A percentile compares a stretch with the other conserved stretches of the same genome.
These are phyloP conservation scores for Xylaria arbuscula DNA, from an alignment of 2,329 filamentous ascomycete genomes.

Conservation along the genomic window DNA sequence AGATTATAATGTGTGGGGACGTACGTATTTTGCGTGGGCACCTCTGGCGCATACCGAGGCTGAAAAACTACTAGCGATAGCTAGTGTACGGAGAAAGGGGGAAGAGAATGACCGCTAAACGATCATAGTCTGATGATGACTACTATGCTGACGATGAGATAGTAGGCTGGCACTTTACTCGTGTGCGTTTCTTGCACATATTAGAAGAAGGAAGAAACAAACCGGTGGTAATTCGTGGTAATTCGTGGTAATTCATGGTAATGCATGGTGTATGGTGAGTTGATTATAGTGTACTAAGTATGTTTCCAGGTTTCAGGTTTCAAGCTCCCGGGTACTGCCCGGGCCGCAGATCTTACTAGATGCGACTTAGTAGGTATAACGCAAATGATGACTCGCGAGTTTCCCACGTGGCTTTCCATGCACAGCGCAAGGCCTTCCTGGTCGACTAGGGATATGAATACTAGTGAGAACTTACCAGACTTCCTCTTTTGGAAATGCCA, in stretches of 20 bases:
- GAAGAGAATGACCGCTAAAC: slow-evolving; percentile 6
- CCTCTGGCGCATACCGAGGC: background rate
- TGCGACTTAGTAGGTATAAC: background rate
- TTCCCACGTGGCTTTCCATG: slow-evolving; percentile 30
- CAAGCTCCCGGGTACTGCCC: background rate
- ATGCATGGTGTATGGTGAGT: too few species aligned
- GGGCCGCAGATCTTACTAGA: slow-evolving; percentile 11
- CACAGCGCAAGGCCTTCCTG: background rate
- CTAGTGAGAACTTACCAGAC: background rate
- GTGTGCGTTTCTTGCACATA: background rate
- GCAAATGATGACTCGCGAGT: slow-evolving; percentile 11
- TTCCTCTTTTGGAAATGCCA: slow-evolving; percentile 10
- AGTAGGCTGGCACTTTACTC: background rate
- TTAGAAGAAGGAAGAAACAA: background rate
- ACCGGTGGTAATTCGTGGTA: background rate
- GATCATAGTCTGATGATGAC: slow-evolving; percentile 22
- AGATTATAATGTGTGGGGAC: slow-evolving; percentile 14
- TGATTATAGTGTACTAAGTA: too few species aligned
- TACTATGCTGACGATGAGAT: slow-evolving; percentile 19
- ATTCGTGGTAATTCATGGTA: too few species aligned
- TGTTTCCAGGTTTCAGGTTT: background rate
- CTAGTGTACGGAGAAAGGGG: background rate
- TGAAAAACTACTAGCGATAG: slow-evolving; percentile 4
- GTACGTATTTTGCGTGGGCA: background rate
- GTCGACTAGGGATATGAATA: background rate